A percentile compares a stretch with the other conserved stretches of the same genome.
These are phyloP conservation scores for Saxispiralis lemnorum DNA, from an alignment of 495 filamentous ascomycete genomes.

Conservation along the genomic window DNA sequence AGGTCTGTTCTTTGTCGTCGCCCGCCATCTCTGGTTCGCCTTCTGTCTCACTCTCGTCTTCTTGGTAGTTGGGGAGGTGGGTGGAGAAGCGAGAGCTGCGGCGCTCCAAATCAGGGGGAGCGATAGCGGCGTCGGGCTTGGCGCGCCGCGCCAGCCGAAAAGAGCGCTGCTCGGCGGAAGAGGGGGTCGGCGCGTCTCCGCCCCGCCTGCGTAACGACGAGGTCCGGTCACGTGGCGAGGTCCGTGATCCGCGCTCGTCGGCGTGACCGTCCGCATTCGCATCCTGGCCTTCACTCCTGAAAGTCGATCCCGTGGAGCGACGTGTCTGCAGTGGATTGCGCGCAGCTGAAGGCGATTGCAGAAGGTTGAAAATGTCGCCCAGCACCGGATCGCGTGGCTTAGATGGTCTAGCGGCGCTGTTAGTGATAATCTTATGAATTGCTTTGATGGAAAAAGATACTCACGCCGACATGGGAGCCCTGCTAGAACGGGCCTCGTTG, in stretches of 20 bases:
- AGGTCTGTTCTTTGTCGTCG: conserved; percentile 4
- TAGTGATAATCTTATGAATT: too few relatives aligned
- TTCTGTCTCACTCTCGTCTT: not conserved
- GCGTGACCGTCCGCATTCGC: too few relatives aligned
- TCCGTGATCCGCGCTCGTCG: too few relatives aligned
- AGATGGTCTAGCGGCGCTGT: too few relatives aligned
- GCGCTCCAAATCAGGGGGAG: not conserved
- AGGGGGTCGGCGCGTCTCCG: not conserved
- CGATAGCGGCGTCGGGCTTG: conserved; percentile 1
- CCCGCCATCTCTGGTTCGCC: not conserved
- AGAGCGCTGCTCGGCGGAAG: not conserved
- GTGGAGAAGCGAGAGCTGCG: conserved; percentile 1
- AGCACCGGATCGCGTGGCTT: too few relatives aligned
- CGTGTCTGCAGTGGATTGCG: too few relatives aligned
- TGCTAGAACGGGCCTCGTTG: not conserved
- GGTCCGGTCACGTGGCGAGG: not conserved
- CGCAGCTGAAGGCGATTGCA: too few relatives aligned
- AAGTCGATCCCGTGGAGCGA: too few relatives aligned
- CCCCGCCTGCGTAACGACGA: not conserved
- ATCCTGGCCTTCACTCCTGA: too few relatives aligned
- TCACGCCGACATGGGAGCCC: too few relatives aligned
- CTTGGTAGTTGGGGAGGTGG: not conserved
- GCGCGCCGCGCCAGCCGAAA: conserved; percentile 8
- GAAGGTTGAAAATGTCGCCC: too few relatives aligned
- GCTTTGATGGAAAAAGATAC: too few relatives aligned